Base-by-base conservation (phyloP, 257 asterid genomes). In the Agastache rugosa region DNA sequence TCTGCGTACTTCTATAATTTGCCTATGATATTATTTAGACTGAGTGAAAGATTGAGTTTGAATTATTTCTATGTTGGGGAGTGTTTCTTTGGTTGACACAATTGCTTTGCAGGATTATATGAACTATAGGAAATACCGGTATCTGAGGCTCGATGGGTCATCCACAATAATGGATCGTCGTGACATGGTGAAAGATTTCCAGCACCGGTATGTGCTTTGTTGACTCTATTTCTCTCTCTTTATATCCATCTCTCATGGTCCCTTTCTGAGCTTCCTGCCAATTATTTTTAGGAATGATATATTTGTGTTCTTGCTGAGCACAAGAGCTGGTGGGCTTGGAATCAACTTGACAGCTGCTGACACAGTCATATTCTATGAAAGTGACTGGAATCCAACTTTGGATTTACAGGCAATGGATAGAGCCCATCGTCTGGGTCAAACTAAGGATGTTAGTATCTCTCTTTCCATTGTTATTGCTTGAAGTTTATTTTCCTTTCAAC, bases 301-400 rank as follows among this genome's bases (percentile, higher is more conserved):
- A 73, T 94, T 94, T 81, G 98, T 94, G 75, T 94, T 94, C 88
- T 78, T 94, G 86, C 88, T 94, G 88, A 92, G 98, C 87, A 94
- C 99, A 73, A 85, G 99, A 80, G 97, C 98, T 81, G 99, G 97
- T 77, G 99, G 99, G 51, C 88, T 94, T 82, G 99, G 99, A 63
- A 94, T 94, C 81, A 94, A 94, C 86, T 86, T 94, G 87, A 92
- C 97, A 2, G 98, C 97, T 45, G 99, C 98, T 19, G 98, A 94
- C 79, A 92, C 99, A 2, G 99, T 94, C 78, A 94, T 94, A 83
- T 94, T 94, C 74, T 94, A 94, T 73, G 99, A 94, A 83, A 94
- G 97, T 80, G 99, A 94, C 85, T 94, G 99, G 99, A 94, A 94
- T 79, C 99, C 99, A 14, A 92, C 99, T 64, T 78, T 94, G 81